phyloP scores from a whole-genome alignment of 306 rosid species.

The Rubus parviflorus region DNA sequence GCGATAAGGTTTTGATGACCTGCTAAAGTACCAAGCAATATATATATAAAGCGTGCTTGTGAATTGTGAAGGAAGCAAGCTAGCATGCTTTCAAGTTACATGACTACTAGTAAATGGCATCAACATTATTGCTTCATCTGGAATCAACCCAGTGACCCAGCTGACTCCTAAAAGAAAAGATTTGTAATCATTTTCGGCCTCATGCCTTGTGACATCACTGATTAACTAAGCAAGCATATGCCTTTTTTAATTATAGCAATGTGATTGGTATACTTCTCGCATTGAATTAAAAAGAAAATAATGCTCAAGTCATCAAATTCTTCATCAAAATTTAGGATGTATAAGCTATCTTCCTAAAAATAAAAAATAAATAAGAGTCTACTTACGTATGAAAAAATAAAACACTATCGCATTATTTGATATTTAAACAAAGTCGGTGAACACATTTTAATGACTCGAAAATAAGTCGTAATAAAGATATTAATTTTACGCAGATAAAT shows the following conservation, averaged over 20 bases:
- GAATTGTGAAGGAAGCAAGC: background rate
- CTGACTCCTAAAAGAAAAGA: background rate
- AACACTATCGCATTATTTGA: too few relatives aligned
- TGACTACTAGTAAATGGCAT: background rate
- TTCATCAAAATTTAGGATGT: too few relatives aligned
- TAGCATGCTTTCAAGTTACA: constrained; percentile 1
- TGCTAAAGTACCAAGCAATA: background rate
- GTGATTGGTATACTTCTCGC: background rate
- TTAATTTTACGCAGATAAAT: too few relatives aligned
- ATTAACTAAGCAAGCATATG: background rate
- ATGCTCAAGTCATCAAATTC: too few relatives aligned
- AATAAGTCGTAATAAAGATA: too few relatives aligned
- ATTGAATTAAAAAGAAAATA: background rate
- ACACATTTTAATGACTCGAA: too few relatives aligned
- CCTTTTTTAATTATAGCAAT: background rate
- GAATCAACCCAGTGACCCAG: background rate
- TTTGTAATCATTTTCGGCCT: background rate
- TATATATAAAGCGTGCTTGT: background rate
- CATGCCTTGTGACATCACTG: background rate
- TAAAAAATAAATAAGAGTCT: too few relatives aligned
- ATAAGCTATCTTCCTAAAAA: too few relatives aligned
- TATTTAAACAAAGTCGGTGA: background rate
- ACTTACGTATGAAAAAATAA: background rate
- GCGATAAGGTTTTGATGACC: constrained; percentile 4
- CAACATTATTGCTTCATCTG: background rate